Evolutionary conservation across 495 filamentous ascomycete species (phyloP), one percentile per base, ranked within the genome.

Genomic region (Achaetomiella virescens): DNA sequence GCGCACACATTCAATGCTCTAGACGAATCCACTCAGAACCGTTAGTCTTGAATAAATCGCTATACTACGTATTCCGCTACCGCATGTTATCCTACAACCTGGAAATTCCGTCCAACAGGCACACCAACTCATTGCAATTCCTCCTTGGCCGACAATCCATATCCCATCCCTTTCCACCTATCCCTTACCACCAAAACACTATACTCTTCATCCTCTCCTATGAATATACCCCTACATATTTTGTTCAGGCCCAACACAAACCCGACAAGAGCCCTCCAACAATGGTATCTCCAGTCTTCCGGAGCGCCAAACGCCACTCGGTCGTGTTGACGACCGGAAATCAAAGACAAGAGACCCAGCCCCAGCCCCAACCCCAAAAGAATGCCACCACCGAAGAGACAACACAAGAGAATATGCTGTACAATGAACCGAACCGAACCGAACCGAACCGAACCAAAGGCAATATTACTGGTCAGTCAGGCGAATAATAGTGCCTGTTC

Each of bases 251-350:
- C 27, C 27, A 31, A 31, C 27, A 31, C 18, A 52, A 35, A 47
- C 42, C 50, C 17, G 55, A 58, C 55, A 22, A 52, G 48, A 58
- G 41, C 49, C 55, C 10, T 40, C 33, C 55, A 61, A 51, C 53
- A 56, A 63, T 61, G 64, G 61, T 66, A 66, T 66, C 58, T 65
- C 61, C 61, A 60, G 51, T 56, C 45, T 64, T 57, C 59, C 58
- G 44, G 44, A 56, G 54, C 57, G 61, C 64, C 61, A 60, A 66
- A 66, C 64, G 64, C 64, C 64, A 60, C 61, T 60, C 60, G 48
- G 58, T 60, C 60, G 51, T 55, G 27, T 60, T 53, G 60, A 55
- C 55, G 61, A 61, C 62, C 57, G 41, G 50, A 58, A 37, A 53
- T 54, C 44, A 42, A 49, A 47, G 44, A 40, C 59, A 17, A 33